A percentile compares a stretch with the other conserved stretches of the same genome.
phyloP scores from a whole-genome alignment of 305 asterid species.

The Solanum aculeatissimum region DNA sequence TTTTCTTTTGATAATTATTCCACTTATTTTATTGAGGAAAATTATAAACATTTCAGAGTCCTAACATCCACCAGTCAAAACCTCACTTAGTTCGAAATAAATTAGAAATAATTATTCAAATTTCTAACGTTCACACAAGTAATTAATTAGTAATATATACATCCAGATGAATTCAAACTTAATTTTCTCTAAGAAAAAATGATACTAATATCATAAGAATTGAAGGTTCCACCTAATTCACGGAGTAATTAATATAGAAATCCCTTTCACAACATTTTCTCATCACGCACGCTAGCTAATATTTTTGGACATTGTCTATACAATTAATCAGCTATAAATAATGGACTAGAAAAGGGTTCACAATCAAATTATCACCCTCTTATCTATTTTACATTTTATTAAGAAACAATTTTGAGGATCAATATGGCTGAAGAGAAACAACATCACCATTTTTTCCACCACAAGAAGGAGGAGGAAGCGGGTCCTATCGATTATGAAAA shows the following conservation, averaged over 20 bases:
- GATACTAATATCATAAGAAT: background rate
- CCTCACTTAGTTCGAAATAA: background rate
- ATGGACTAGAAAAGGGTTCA: background rate
- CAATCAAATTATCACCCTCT: background rate
- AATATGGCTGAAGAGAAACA: conserved; percentile 20
- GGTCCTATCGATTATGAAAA: conserved; percentile 12
- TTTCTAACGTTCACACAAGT: background rate
- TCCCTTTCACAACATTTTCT: background rate
- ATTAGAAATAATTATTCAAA: background rate
- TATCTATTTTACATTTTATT: background rate
- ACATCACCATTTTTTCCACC: conserved; percentile 21
- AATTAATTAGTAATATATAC: background rate
- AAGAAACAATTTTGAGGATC: background rate
- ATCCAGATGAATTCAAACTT: background rate
- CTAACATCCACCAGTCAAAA: background rate
- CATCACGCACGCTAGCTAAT: background rate
- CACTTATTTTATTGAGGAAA: background rate
- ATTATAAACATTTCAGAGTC: background rate
- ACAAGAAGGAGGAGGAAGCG: conserved; percentile 7
- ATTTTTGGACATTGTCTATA: background rate
- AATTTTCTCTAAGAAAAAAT: background rate
- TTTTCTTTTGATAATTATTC: background rate
- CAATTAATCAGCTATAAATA: background rate
- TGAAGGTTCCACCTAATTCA: background rate
- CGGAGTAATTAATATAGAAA: background rate